A percentile compares a stretch with the other conserved stretches of the same genome.
Conservation (phyloP, 73 alveolate species). For the Vitrella brassicaformis region DNA sequence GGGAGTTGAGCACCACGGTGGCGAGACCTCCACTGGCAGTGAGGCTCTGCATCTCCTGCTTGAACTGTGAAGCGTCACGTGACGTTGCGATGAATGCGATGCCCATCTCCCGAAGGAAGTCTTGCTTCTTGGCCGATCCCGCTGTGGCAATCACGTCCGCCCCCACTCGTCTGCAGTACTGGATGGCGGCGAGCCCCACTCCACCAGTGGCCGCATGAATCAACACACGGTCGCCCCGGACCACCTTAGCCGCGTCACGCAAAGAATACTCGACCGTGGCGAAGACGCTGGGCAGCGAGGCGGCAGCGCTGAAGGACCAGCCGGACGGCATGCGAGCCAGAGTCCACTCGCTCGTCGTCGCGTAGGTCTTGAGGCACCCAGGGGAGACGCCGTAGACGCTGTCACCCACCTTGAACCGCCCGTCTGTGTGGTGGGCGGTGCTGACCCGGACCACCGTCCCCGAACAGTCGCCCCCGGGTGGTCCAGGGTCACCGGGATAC, state of each 20-base stretch:
- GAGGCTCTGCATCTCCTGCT: conserved; percentile 1
- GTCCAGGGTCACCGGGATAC: conserved; percentile 31
- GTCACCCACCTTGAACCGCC: background rate
- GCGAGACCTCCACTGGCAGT: background rate
- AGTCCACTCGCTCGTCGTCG: conserved; percentile 12
- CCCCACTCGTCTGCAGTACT: conserved; percentile 10
- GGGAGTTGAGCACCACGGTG: conserved; percentile 20
- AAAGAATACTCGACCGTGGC: conserved; percentile 29
- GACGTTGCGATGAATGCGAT: conserved; percentile 12
- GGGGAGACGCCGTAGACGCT: conserved; percentile 19
- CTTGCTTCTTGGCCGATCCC: conserved; percentile 5
- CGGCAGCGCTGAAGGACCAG: conserved; percentile 10
- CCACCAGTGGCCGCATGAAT: conserved; percentile 36
- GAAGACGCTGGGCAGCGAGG: conserved; percentile 18
- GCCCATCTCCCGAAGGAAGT: conserved; percentile 11
- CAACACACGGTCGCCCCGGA: conserved; percentile 21
- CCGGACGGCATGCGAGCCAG: background rate
- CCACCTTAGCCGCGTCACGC: conserved; percentile 30
- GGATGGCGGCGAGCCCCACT: conserved; percentile 21
- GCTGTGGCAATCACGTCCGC: conserved; percentile 24
- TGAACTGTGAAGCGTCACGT: conserved; percentile 9
- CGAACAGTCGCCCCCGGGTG: conserved; percentile 17
- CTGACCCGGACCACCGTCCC: background rate
- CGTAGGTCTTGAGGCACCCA: conserved; percentile 24
- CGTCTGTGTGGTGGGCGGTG: background rate